phyloP scores from a whole-genome alignment of 2,329 filamentous ascomycete genomes.

The Claviceps pusilla region DNA sequence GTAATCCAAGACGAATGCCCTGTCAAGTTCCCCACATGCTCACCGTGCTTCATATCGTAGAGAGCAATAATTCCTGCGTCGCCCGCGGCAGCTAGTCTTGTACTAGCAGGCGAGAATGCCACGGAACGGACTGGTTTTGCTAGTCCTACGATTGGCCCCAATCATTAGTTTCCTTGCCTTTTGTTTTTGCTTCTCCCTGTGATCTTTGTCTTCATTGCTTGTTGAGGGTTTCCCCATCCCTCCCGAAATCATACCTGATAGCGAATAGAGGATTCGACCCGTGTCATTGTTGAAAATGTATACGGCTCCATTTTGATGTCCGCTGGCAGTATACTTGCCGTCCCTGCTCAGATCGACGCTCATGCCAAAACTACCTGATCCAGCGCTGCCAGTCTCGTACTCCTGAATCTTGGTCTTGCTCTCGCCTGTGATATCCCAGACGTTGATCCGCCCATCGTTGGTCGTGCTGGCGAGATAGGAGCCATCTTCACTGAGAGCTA shows the following conservation, averaged over 20 bases:
- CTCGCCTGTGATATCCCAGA: constrained; percentile 58
- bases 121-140: constrained; percentile 75
- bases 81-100: constrained; percentile 74
- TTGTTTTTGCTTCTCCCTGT: not conserved
- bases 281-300: constrained; percentile 94
- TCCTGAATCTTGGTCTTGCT: constrained; percentile 53
- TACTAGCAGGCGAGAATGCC: constrained; percentile 74
- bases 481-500: constrained; percentile 73
- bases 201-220: not conserved
- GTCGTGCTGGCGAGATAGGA: constrained; percentile 75
- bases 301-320: constrained; percentile 80
- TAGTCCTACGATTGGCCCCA: constrained; percentile 39
- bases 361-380: constrained; percentile 77
- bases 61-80: constrained; percentile 79
- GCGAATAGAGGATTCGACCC: constrained; percentile 67
- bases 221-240: not conserved
- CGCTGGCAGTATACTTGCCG: constrained; percentile 75
- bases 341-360: constrained; percentile 69
- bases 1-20: constrained; percentile 81
- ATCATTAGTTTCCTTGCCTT: not conserved
- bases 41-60: constrained; percentile 83
- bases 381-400: constrained; percentile 60
- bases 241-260: constrained; percentile 45
- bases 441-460: constrained; percentile 73
- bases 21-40: constrained; percentile 73